phyloP scores from a whole-genome alignment of 2,329 filamentous ascomycete species.

The Exserohilum turcica region DNA sequence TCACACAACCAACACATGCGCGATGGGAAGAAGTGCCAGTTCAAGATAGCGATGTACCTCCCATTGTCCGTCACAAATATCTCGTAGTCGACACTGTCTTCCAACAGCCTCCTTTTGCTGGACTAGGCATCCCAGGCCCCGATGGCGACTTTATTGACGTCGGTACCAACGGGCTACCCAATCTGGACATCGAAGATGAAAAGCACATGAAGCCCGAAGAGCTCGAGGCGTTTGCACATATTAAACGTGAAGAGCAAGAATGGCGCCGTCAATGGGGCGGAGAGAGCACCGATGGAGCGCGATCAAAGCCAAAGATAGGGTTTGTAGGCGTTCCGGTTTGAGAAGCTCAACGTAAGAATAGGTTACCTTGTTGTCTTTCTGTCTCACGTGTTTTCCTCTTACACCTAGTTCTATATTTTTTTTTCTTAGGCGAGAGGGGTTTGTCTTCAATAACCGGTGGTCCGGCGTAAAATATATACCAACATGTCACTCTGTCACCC shows the following conservation, averaged over 20 bases:
- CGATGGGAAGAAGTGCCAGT: conserved; percentile 74
- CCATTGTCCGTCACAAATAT: conserved; percentile 65
- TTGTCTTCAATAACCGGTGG: no score
- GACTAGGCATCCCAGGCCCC: conserved; percentile 64
- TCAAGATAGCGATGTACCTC: conserved; percentile 54
- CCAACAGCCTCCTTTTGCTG: conserved; percentile 62
- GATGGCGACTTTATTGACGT: conserved; percentile 58
- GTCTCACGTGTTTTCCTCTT: background rate
- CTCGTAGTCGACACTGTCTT: conserved; percentile 66
- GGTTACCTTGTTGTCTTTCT: background rate
- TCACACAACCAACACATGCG: conserved; percentile 87
- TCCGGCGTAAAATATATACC: no score
- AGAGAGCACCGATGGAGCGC: conserved; percentile 63
- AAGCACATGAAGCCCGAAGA: conserved; percentile 72
- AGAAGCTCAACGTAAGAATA: background rate
- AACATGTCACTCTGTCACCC: no score
- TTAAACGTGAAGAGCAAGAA: conserved; percentile 65
- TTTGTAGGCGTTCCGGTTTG: conserved; percentile 57
- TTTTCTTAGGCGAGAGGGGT: no score
- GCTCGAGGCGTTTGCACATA: conserved; percentile 71
- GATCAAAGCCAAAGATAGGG: conserved; percentile 55
- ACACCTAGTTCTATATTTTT: background rate
- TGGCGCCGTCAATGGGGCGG: conserved; percentile 79
- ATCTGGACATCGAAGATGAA: conserved; percentile 68
- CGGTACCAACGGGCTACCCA: conserved; percentile 62